phyloP scores from a whole-genome alignment of 306 rosid genomes.

The Casuarina equisetifolia region DNA sequence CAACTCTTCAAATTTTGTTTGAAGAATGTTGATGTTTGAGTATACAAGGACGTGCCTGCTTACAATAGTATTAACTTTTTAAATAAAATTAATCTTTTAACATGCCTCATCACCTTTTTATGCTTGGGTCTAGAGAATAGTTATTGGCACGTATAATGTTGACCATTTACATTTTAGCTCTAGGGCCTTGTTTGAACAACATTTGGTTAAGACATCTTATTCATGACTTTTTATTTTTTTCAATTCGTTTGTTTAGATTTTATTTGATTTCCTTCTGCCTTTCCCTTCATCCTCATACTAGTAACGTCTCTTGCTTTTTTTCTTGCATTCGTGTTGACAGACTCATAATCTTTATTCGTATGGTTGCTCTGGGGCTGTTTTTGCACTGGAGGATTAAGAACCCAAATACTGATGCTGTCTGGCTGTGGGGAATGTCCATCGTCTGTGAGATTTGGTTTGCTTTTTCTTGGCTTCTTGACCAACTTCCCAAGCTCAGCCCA shows the following conservation, averaged over 20 bases:
- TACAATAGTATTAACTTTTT: background rate
- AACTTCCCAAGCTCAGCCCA: constrained; percentile 85
- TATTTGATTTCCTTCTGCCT: background rate
- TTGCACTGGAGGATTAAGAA: constrained; percentile 73
- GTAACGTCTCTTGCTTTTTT: constrained; percentile 14
- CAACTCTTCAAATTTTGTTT: background rate
- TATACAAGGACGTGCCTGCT: background rate
- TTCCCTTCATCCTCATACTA: constrained; percentile 11
- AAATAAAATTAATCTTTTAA: background rate
- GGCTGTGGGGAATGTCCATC: constrained; percentile 97
- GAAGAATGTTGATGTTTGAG: background rate
- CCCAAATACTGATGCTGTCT: constrained; percentile 73
- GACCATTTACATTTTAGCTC: background rate
- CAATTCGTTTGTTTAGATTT: constrained; percentile 3
- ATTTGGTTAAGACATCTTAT: background rate
- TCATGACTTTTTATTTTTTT: background rate
- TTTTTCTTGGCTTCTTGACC: constrained; percentile 97
- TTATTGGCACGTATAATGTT: background rate
- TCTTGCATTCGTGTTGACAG: constrained; percentile 47
- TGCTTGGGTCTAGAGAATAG: background rate
- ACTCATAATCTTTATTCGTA: constrained; percentile 68
- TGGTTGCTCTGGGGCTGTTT: constrained; percentile 70
- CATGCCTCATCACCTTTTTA: background rate
- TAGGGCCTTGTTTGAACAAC: background rate
- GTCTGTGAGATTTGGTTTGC: constrained; percentile 99